Base-by-base conservation (phyloP, 768 basidiomycete genomes). In the Tylopilus vinaceipallidus region DNA sequence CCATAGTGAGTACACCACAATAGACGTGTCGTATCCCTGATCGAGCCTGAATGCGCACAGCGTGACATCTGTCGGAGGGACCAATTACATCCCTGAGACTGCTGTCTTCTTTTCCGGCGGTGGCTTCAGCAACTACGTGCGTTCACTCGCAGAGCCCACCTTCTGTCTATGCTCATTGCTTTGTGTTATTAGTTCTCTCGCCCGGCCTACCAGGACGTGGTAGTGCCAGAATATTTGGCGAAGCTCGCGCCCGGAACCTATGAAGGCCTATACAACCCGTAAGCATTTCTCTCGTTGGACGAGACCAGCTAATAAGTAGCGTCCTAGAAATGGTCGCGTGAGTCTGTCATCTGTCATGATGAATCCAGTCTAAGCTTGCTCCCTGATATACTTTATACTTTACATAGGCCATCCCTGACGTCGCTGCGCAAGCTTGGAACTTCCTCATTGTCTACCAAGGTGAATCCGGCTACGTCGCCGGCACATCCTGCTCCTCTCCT, bases 1-100 rank as follows among this genome's bases (percentile, higher is more conserved):
- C 81, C 81, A 48, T 81, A 67, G 81, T 83, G 56, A 62, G 72
- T 50, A 6, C 17, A 17, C 7, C 5, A 9, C 19, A 1, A 11
- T 13, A 2, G 3, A 13, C 3, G 6, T 26, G 17, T 29, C 17
- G 13, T n/a, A 3, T 38, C 1, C 26, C 22, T 38, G 12, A 55
- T 27, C 1, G 6, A 11, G 14, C 22, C 29, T 3, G 3, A 37
- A 54, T 30, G 0, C 26, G 17, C 29, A 10, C 10, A 88, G 86
- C 53, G 83, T 88, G n/a, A 91, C 88, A 4, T 54, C 83, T 3
- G 86, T 91, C 3, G 88, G 88, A 9, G 88, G 80, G 10, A 88
- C 88, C 1, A 66, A 64, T 26, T 54, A 67, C 34, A 66, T 85
- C 42, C 86, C 84, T 0, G 87, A 90, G 62, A 72, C 73, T 14